phyloP scores from a whole-genome alignment of 2,329 filamentous ascomycete species.

The Leptoxyphium fumago region DNA sequence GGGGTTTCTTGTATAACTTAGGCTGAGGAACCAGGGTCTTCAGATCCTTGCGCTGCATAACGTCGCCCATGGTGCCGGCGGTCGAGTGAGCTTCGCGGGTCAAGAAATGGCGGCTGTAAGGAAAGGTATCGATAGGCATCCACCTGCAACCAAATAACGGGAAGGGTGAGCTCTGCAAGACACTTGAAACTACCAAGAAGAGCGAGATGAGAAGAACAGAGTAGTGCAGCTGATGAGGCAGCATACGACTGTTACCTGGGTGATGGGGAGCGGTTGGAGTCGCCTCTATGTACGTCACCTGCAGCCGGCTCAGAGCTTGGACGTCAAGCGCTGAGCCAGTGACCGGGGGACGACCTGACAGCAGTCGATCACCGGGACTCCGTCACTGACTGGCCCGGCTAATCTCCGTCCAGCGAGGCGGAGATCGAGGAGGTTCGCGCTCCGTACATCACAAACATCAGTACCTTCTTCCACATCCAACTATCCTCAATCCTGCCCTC shows the following conservation, averaged over 20 bases:
- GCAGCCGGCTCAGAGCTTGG: not conserved
- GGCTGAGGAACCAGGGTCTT: slow-evolving; percentile 35
- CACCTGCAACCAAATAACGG: not conserved
- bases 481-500: no score
- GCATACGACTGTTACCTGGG: not conserved
- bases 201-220: not conserved
- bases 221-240: not conserved
- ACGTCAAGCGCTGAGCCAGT: not conserved
- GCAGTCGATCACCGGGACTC: no score
- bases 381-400: no score
- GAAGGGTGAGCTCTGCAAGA: not conserved
- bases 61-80: slow-evolving; percentile 14
- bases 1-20: slow-evolving; percentile 44
- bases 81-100: not conserved
- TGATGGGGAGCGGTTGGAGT: not conserved
- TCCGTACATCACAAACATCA: not conserved
- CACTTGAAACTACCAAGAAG: not conserved
- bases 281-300: not conserved
- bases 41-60: slow-evolving; percentile 26
- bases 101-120: slow-evolving; percentile 1
- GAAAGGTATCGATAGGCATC: slow-evolving; percentile 5
- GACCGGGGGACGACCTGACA: no score
- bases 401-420: not conserved
- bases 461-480: no score
- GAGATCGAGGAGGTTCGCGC: not conserved